These are phyloP conservation scores for Herpetomonas samuelpessoai DNA, from an alignment of 208 protist species.

Conservation along the genomic window DNA sequence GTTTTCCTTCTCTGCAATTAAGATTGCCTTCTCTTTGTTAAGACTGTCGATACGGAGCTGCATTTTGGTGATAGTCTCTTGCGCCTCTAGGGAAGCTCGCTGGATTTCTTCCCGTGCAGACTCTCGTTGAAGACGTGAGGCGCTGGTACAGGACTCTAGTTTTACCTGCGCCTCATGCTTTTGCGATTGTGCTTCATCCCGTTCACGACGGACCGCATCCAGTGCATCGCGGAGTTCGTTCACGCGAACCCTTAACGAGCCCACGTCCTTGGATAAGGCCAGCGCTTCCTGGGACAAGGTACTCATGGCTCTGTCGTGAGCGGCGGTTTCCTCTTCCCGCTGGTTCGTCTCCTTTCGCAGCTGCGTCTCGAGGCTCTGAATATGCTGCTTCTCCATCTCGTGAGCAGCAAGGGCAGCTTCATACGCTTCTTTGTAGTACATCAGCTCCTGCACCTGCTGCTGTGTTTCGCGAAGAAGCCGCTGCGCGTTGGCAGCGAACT, in stretches of 20 bases:
- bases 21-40: background rate
- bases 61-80: background rate
- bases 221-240: background rate
- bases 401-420: conserved; percentile 8
- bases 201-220: background rate
- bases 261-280: background rate
- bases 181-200: background rate
- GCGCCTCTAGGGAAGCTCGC: background rate
- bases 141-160: background rate
- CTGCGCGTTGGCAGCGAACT: conserved; percentile 16
- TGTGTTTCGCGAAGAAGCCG: conserved; percentile 31
- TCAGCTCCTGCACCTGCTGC: conserved; percentile 25
- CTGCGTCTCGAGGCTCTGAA: background rate
- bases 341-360: background rate
- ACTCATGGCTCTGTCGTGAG: background rate
- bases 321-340: background rate
- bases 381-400: background rate
- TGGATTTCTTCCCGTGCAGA: background rate
- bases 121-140: background rate
- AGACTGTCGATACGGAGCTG: background rate
- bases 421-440: conserved; percentile 23
- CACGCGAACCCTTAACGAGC: background rate
- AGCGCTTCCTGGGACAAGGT: background rate
- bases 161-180: background rate
- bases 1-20: background rate